Conservation (phyloP, 495 filamentous ascomycete species). For the Aspergillus wentii region DNA sequence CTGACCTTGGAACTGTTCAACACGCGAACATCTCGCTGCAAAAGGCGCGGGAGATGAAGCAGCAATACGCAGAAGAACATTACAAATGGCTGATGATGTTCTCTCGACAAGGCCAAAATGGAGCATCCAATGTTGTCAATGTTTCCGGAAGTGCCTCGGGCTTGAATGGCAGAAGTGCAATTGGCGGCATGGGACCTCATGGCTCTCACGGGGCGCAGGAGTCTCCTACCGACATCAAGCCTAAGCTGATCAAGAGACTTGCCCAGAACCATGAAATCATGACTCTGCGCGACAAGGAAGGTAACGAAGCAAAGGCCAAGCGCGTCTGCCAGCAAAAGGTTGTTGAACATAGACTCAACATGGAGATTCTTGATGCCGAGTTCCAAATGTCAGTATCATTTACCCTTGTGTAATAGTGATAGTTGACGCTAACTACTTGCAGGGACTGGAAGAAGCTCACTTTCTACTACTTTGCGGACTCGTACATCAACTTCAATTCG, state of each 20-base stretch:
- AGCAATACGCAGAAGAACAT: constrained; percentile 86
- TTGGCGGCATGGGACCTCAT: constrained; percentile 70
- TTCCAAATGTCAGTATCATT: constrained; percentile 86
- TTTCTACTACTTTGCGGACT: constrained; percentile 96
- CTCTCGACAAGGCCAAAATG: constrained; percentile 62
- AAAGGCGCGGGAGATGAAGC: constrained; percentile 80
- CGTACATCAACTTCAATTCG: constrained; percentile 98
- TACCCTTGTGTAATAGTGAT: too few species aligned
- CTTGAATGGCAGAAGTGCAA: constrained; percentile 53
- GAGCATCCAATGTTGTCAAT: constrained; percentile 52
- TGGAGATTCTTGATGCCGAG: constrained; percentile 99
- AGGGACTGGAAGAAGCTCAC: constrained; percentile 99
- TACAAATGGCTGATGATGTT: constrained; percentile 98
- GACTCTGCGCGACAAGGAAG: constrained; percentile 87
- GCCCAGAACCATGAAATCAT: constrained; percentile 88
- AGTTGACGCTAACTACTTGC: constrained; percentile 4
- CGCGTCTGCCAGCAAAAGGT: constrained; percentile 95
- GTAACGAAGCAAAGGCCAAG: constrained; percentile 95
- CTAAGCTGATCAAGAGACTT: constrained; percentile 91
- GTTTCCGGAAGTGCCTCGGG: constrained; percentile 35
- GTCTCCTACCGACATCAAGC: constrained; percentile 75
- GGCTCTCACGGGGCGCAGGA: constrained; percentile 70
- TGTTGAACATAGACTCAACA: constrained; percentile 85
- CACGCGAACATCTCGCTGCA: constrained; percentile 78
- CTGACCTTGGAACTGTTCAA: constrained; percentile 89